Base-by-base conservation (phyloP, 805 yeast genomes). In the Metschnikowia vanudenii region DNA sequence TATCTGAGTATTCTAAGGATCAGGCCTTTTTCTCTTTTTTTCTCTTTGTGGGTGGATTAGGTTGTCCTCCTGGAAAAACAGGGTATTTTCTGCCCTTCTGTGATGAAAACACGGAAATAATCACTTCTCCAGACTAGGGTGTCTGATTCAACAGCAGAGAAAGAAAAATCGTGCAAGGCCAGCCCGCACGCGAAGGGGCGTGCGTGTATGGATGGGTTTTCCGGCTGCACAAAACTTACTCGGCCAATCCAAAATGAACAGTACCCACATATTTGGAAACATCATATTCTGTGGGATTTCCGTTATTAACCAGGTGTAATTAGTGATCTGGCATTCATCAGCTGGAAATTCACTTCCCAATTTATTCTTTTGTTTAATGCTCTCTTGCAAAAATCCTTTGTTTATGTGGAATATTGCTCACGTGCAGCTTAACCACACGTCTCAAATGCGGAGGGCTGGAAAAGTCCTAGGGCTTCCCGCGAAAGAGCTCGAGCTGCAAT, bases 101-200 rank as follows among this genome's bases (percentile, higher is more conserved):
- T 37, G 39, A 37, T 11, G 30, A 24, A 18, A 22, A 37, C 39
- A 37, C 39, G 16, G 39, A 20, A 37, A 17, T 18, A 12, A 22
- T 26, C 37, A 17, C 37, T 41, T 34, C 37, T 5, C 44, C 28
- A 26, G 45, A 35, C 19, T 19, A 34, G 45, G 24, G 34, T 26
- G 24, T 26, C 34, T 41, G 45, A 41, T 41, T 39, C 33, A 13
- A 28, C 24, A 18, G 45, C 45, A 41, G 45, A 35, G 34, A 19
- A 41, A 34, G 45, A 41, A 41, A 41, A 41, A 35, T 17, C 38
- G 39, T 37, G 39, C 39, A n/a, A 35, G 35, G 39, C 45, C 39
- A 22, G 37, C 11, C 31, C 28, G 33, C 29, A 41, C 39, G 45
- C 45, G 39, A 30, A 39, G 42, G 39, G 32, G 38, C 7, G 38